Base-by-base conservation (phyloP, 768 basidiomycete species). In the Botryobasidium botryosum region DNA sequence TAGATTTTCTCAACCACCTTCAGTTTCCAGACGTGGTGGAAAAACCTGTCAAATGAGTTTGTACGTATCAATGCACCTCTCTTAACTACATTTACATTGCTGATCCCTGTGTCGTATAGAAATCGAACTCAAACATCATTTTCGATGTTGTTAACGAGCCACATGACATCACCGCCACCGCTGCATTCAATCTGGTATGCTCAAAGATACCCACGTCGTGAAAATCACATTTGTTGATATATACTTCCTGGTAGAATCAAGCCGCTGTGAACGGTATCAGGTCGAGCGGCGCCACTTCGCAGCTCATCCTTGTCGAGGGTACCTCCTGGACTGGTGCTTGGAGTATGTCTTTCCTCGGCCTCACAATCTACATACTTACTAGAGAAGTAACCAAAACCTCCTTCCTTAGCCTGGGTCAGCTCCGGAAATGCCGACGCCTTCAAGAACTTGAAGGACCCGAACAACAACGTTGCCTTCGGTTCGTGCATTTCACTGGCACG, bases 61-160 rank as follows among this genome's bases (percentile, higher is more conserved):
- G 70, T 74, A 45, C 54, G 69, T 55, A 7, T 10, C n/a, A n/a
- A 41, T 13, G 20, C 12, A 17, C n/a, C n/a, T n/a, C n/a, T n/a
- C n/a, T 45, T 13, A 39, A 26, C 28, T 23, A 5, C 18, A 41
- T 15, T 50, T 27, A 4, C 17, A 6, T 13, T 13, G n/a, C n/a
- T n/a, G n/a, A n/a, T n/a, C n/a, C 6, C 32, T 27, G 7, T 18
- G 28, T 43, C 67, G 32, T 17, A n/a, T n/a, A 54, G 47, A 40
- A 51, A 31, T 10, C 38, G 29, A 69, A 76, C 62, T 47, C 48
- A 49, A 59, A 66, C 23, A 74, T 76, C 50, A 70, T 77, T 54
- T 77, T 77, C 57, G 75, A 68, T 54, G 56, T 72, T 51, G 69
- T 68, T 71, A 81, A 79, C 62, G 76, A 80, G 60, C 78, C 78